Base-by-base conservation (phyloP, 129 eudicot genomes). In the Glebionis coronaria region DNA sequence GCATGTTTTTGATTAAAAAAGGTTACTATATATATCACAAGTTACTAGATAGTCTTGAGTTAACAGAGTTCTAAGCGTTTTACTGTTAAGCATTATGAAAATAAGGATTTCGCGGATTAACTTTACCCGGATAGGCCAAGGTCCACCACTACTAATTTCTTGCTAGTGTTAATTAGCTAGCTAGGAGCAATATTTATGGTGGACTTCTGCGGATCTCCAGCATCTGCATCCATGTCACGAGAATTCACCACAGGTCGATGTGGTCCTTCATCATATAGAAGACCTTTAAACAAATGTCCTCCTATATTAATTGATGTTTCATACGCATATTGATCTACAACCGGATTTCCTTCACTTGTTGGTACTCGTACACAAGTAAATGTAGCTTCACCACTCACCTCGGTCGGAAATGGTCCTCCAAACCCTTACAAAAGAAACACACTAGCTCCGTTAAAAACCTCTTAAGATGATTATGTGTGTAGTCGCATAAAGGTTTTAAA, bases 261-360 rank as follows among this genome's bases (percentile, higher is more conserved):
- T 31, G 84, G 83, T 45, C 96, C 96, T 73, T 85, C 94, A 73
- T 91, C 97, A 71, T 91, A 88, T 23, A 23, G 2, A 23, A 23
- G 25, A 4, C 97, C 97, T 35, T 78, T 85, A 80, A 91, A 91
- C 11, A 73, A 15, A 80, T 71, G 97, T 0, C 97, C 97, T 69
- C 78, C 85, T 20, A 91, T 81, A 70, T 69, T 83, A 70, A 91
- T 88, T 12, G 88, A 72, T 54, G 97, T 83, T 70, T 91, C 94
- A 59, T 83, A 88, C 31, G 94, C 96, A 71, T 79, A 85, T 54
- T 85, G 85, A 73, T 85, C 94, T 57, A 73, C 27, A 51, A n/a
- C 79, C 72, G 68, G 80, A 79, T 81, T 81, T 69, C 83, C 87
- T 53, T 80, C 72, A 14, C 46, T 70, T 68, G 90, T 74, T 74